Conservation (phyloP, 345 rosid species). For the Sonneratia alba region DNA sequence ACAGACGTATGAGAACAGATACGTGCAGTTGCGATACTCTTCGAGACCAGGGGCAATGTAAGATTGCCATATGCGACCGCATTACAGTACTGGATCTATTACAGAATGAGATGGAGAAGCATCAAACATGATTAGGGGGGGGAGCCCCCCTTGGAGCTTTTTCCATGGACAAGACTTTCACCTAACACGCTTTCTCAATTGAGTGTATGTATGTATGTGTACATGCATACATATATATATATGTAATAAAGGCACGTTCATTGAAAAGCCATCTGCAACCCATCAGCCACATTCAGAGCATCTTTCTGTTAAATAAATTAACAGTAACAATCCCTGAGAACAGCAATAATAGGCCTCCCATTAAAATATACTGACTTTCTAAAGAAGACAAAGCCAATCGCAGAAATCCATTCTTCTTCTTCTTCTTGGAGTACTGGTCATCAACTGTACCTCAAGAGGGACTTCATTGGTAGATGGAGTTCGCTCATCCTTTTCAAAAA, state of each 20-base stretch:
- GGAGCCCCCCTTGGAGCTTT: slow-evolving; percentile 8
- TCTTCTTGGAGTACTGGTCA: background rate
- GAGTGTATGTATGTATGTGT: no score
- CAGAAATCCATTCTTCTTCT: background rate
- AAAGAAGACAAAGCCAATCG: background rate
- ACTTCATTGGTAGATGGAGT: background rate
- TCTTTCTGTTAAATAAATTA: slow-evolving; percentile 23
- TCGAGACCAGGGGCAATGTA: no score
- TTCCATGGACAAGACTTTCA: slow-evolving; percentile 26
- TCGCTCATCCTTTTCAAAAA: no score
- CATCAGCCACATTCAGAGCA: slow-evolving; percentile 35
- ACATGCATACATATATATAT: background rate
- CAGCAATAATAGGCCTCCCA: background rate
- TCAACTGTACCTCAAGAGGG: background rate
- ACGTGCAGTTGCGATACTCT: no score
- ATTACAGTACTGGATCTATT: no score
- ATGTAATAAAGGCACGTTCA: background rate
- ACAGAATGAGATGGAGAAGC: background rate
- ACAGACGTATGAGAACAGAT: no score
- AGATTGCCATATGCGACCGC: no score
- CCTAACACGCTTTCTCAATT: slow-evolving; percentile 15
- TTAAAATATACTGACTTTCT: background rate
- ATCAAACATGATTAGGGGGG: slow-evolving; percentile 23
- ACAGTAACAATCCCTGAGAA: slow-evolving; percentile 3
- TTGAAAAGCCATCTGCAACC: slow-evolving; percentile 13